Conservation (phyloP, 2,329 filamentous ascomycete species). For the Exophiala aquamarina region DNA sequence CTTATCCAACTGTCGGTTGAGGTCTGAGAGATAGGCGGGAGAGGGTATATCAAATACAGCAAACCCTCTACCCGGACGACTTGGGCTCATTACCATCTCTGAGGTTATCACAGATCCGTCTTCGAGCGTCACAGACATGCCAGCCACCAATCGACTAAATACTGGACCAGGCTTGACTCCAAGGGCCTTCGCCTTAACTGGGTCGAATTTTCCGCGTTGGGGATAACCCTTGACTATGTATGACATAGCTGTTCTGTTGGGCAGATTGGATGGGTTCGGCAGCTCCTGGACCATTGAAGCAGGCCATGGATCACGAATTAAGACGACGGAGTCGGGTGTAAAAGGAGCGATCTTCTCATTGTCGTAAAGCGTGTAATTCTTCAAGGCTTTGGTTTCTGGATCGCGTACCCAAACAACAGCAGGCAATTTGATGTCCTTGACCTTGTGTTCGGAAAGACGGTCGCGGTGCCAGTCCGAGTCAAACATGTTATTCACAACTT, state of each 20-base stretch:
- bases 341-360: constrained; percentile 52
- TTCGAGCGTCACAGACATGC: constrained; percentile 61
- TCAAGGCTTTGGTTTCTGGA: constrained; percentile 59
- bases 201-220: constrained; percentile 77
- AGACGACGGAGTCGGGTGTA: constrained; percentile 66
- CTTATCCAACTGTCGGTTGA: constrained; percentile 58
- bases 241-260: constrained; percentile 69
- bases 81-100: constrained; percentile 77
- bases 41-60: constrained; percentile 79
- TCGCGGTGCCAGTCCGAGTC: constrained; percentile 74
- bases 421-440: constrained; percentile 67
- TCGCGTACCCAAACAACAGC: constrained; percentile 70
- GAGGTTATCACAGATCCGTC: constrained; percentile 73
- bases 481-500: constrained; percentile 75
- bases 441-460: constrained; percentile 63
- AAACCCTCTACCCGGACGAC: constrained; percentile 68
- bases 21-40: constrained; percentile 64
- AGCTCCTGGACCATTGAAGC: constrained; percentile 63
- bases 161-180: constrained; percentile 62
- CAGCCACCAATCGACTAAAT: constrained; percentile 62
- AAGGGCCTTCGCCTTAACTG: constrained; percentile 61
- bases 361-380: constrained; percentile 66
- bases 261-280: constrained; percentile 60
- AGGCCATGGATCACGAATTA: constrained; percentile 78
- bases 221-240: constrained; percentile 81